phyloP scores from a whole-genome alignment of 495 filamentous ascomycete genomes.

The Penicillium flavigenum region DNA sequence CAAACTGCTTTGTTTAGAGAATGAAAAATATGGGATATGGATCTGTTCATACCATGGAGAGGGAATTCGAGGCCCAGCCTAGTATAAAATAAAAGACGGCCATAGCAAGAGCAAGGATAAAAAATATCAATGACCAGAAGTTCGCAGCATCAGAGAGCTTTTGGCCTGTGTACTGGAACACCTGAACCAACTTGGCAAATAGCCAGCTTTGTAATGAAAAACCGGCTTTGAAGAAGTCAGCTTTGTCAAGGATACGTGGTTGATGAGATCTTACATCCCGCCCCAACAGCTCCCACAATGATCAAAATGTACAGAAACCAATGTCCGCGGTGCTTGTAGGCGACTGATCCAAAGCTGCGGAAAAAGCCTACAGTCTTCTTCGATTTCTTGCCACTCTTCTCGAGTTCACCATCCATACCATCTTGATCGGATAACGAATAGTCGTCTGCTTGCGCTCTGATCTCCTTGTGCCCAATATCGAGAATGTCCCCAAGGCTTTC shows the following conservation, averaged over 20 bases:
- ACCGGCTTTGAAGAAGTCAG: not conserved
- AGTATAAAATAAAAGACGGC: constrained; percentile 52
- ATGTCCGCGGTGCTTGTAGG: too few species aligned
- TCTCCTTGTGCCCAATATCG: too few species aligned
- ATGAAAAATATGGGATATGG: too few species aligned
- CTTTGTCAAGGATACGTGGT: too few species aligned
- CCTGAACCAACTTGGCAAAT: constrained; percentile 33
- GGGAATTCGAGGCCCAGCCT: constrained; percentile 51
- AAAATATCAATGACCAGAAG: constrained; percentile 69
- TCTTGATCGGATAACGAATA: too few species aligned
- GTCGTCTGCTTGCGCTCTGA: too few species aligned
- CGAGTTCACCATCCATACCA: too few species aligned
- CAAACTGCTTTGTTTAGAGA: constrained; percentile 11
- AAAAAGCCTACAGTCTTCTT: too few species aligned
- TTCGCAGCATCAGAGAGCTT: constrained; percentile 36
- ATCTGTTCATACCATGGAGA: constrained; percentile 30
- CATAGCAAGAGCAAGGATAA: constrained; percentile 53
- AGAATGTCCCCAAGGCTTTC: too few species aligned
- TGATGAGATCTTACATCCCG: constrained; percentile 4
- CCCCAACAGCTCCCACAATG: constrained; percentile 42
- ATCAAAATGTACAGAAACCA: constrained; percentile 45
- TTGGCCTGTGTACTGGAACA: constrained; percentile 37
- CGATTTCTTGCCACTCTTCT: too few species aligned
- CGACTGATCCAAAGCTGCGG: too few species aligned
- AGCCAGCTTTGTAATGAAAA: constrained; percentile 36